These are phyloP conservation scores for Mycena alexandri DNA, from an alignment of 768 basidiomycete species.

Conservation along the genomic window DNA sequence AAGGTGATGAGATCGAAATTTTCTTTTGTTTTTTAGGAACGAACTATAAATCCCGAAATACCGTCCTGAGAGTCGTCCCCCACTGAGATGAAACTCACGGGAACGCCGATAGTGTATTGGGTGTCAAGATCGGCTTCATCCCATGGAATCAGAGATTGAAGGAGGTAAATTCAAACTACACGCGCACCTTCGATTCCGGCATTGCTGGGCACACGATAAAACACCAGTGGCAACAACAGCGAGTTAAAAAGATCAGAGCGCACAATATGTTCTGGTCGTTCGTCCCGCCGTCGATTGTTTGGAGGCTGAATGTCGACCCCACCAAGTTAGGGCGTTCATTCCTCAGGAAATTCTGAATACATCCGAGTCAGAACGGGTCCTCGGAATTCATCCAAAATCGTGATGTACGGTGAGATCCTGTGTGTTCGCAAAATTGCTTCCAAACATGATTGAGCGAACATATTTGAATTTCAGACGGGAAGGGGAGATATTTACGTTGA, in stretches of 20 bases:
- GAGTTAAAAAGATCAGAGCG: conserved; percentile 31
- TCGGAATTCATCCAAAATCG: neutral
- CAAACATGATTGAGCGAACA: conserved; percentile 26
- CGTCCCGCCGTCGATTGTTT: conserved; percentile 40
- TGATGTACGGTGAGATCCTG: neutral
- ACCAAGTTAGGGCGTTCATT: conserved; percentile 13
- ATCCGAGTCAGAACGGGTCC: neutral
- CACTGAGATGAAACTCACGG: conserved; percentile 50
- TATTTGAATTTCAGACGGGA: neutral
- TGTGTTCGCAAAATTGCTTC: conserved; percentile 29
- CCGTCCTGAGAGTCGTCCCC: conserved; percentile 11
- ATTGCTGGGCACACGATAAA: neutral
- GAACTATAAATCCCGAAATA: conserved; percentile 4
- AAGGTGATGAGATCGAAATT: conserved; percentile 18
- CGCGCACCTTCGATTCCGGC: conserved; percentile 44
- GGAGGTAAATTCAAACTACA: neutral
- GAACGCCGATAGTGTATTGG: conserved; percentile 52
- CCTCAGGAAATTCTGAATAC: conserved; percentile 6
- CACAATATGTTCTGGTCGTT: conserved; percentile 45
- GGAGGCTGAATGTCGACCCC: conserved; percentile 33
- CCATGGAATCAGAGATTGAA: neutral
- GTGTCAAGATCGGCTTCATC: conserved; percentile 56
- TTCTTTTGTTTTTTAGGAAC: neutral
- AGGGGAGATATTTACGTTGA: conserved; percentile 26
- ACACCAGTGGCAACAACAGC: neutral